A percentile compares a stretch with the other conserved stretches of the same genome.
Conservation (phyloP, 305 asterid species). For the Salvia sclarea region DNA sequence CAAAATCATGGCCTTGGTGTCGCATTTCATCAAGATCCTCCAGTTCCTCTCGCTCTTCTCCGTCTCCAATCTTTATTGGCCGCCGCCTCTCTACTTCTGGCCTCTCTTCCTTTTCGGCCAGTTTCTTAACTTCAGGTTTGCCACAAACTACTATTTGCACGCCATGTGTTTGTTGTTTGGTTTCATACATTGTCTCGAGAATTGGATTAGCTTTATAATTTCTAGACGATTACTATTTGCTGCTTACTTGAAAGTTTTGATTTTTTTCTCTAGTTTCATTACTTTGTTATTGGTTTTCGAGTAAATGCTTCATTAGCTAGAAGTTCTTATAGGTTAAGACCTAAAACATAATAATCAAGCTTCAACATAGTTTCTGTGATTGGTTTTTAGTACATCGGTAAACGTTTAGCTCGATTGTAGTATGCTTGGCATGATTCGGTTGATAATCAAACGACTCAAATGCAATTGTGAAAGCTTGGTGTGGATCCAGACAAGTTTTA, state of each 20-base stretch:
- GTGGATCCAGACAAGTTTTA: neutral
- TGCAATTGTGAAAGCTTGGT: neutral
- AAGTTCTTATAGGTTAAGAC: neutral
- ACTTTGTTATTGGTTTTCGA: neutral
- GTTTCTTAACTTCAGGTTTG: constrained; percentile 86
- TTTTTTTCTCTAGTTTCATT: neutral
- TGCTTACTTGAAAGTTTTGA: neutral
- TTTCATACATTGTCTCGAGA: neutral
- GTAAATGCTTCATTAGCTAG: too few species aligned
- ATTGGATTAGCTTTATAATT: neutral
- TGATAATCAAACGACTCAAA: neutral
- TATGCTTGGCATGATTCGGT: neutral
- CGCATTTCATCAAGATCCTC: constrained; percentile 70
- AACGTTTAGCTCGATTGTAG: neutral
- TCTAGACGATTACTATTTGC: neutral
- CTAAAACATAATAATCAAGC: neutral
- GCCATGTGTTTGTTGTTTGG: constrained; percentile 20
- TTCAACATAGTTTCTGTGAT: neutral
- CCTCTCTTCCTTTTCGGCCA: constrained; percentile 76
- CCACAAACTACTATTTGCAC: constrained; percentile 4
- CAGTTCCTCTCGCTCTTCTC: constrained; percentile 66
- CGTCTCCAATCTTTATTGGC: constrained; percentile 81
- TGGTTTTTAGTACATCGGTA: neutral
- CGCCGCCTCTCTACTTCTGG: constrained; percentile 89
- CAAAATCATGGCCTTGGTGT: constrained; percentile 62